phyloP scores from a whole-genome alignment of 2,329 filamentous ascomycete genomes.

The Monilinia fructicola region DNA sequence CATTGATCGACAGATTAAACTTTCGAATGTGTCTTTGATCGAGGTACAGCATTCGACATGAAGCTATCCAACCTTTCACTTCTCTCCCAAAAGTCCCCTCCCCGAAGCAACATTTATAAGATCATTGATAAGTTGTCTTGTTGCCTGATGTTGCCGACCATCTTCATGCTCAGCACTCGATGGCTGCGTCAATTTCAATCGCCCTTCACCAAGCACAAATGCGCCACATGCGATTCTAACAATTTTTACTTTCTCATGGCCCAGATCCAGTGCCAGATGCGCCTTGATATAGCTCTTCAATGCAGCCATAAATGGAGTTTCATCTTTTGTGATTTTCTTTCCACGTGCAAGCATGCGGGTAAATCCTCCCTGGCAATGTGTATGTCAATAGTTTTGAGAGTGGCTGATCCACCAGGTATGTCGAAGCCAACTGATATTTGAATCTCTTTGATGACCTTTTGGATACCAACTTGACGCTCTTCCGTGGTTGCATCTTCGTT shows the following conservation, averaged over 20 bases:
- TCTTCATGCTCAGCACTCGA: conserved; percentile 25
- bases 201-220: conserved; percentile 45
- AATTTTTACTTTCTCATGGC: conserved; percentile 44
- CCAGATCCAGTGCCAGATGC: conserved; percentile 46
- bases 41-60: neutral
- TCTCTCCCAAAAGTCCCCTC: conserved; percentile 23
- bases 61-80: neutral
- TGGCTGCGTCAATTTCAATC: conserved; percentile 43
- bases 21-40: neutral
- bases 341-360: conserved; percentile 36
- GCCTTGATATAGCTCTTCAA: conserved; percentile 43
- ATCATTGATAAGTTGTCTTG: conserved; percentile 30
- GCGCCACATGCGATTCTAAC: conserved; percentile 45
- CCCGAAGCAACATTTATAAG: conserved; percentile 30
- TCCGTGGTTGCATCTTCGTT: conserved; percentile 28
- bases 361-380: conserved; percentile 46
- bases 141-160: conserved; percentile 31
- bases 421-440: conserved; percentile 37
- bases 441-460: conserved; percentile 35
- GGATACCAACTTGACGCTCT: conserved; percentile 26
- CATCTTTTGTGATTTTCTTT: conserved; percentile 28
- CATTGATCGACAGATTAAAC: neutral
- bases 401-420: conserved; percentile 30
- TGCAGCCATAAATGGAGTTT: conserved; percentile 44
- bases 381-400: conserved; percentile 46